A percentile compares a stretch with the other conserved stretches of the same genome.
phyloP scores from a whole-genome alignment of 352 stramenopile species.

The Pythium pyrilobum region DNA sequence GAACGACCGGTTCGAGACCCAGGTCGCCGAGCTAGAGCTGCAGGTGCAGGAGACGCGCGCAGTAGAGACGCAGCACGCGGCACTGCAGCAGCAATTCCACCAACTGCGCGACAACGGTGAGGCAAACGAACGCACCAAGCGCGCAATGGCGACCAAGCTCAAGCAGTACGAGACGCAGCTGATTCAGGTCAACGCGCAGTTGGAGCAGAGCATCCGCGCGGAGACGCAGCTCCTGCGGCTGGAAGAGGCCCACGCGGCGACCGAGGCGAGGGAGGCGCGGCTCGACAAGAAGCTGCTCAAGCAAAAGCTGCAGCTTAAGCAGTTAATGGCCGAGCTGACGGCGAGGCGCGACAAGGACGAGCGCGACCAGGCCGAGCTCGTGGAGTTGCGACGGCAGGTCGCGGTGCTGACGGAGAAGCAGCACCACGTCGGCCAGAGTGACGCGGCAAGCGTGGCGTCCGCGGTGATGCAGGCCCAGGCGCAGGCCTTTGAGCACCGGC shows the following conservation, averaged over 20 bases:
- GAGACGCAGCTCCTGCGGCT: constrained; percentile 18
- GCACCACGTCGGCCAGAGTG: neutral
- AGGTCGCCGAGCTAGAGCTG: neutral
- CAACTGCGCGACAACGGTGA: neutral
- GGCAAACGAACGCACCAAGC: neutral
- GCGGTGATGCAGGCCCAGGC: constrained; percentile 14
- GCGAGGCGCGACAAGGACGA: constrained; percentile 16
- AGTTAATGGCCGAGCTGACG: constrained; percentile 14
- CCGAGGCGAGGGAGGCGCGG: constrained; percentile 6
- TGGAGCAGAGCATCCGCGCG: constrained; percentile 18
- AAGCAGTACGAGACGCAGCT: constrained; percentile 11
- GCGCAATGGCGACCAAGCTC: neutral
- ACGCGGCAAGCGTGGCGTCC: constrained; percentile 5
- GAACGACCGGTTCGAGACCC: neutral
- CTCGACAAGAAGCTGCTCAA: constrained; percentile 32
- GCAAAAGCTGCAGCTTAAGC: constrained; percentile 24
- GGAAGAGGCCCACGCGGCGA: constrained; percentile 9
- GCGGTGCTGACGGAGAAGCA: constrained; percentile 30
- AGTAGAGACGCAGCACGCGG: neutral
- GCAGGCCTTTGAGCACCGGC: neutral
- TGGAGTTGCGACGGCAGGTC: constrained; percentile 25
- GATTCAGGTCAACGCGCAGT: constrained; percentile 16
- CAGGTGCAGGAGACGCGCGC: neutral
- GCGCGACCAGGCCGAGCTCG: constrained; percentile 19
- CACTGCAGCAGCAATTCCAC: neutral